Base-by-base conservation (phyloP, 2,329 filamentous ascomycete genomes). In the Fusarium verrucosum region DNA sequence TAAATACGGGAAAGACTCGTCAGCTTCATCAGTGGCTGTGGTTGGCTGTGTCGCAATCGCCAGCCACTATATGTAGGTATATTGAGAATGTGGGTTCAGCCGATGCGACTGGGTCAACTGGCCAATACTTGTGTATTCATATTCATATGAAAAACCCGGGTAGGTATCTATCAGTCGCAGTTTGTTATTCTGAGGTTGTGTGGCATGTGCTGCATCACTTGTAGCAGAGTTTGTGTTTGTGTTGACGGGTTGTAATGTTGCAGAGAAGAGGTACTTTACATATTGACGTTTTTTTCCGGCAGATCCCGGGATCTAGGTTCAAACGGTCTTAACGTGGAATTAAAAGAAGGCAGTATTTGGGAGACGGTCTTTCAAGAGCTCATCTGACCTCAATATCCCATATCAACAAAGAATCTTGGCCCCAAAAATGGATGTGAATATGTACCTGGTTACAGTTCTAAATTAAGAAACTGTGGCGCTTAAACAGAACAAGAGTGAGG, bases 391-490 rank as follows among this genome's bases (percentile, higher is more conserved):
- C 40, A 33, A 40, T 19, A 40, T 32, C 16, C n/a, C 16, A 42
- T 30, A 26, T 44, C 42, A 37, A 40, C 26, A 54, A 43, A 47
- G 42, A 36, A 36, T 62, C 61, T 19, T 23, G 26, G 57, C 58
- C 47, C 43, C 60, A 65, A 43, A 32, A 35, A 43, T 32, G n/a
- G 38, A 23, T 40, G 26, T 38, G 28, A 44, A 36, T 28, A 35
- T 26, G 36, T 20, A 46, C 10, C 16, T 36, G 14, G 33, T 28
- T 62, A n/a, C 43, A 38, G 62, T 66, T 66, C 63, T 66, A 66
- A 66, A 64, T 66, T 58, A 66, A 66, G 62, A 64, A 64, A 36
- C 45, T 45, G 53, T 58, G 54, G 62, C 53, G 45, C 52, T 54
- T 45, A 23, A 40, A n/a, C 37, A 43, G 25, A 49, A 50, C 30